phyloP scores from a whole-genome alignment of 345 rosid genomes.

The Carallia pectinifolia region DNA sequence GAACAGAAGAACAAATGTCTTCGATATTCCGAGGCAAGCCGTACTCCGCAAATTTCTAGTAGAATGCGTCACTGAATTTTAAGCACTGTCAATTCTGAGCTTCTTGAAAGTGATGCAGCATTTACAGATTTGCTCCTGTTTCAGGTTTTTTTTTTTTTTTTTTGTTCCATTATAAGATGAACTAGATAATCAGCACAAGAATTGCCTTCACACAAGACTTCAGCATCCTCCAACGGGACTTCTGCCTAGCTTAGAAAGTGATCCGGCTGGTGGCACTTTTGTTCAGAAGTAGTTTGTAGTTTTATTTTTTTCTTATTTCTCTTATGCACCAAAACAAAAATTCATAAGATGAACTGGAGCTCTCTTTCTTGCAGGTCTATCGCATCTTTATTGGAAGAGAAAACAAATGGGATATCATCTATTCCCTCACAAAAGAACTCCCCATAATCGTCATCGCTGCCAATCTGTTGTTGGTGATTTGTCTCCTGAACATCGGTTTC shows the following conservation, averaged over 20 bases:
- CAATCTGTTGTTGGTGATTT: not conserved
- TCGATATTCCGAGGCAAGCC: not conserved
- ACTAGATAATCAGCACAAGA: no score
- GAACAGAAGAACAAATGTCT: not conserved
- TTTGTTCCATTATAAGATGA: conserved; percentile 3
- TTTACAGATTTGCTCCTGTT: not conserved
- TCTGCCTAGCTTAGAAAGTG: no score
- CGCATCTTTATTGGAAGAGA: conserved; percentile 28
- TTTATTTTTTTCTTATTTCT: no score
- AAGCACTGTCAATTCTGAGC: not conserved
- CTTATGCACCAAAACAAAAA: no score
- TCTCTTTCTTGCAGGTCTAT: conserved; percentile 36
- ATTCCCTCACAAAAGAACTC: not conserved
- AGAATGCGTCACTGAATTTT: no score
- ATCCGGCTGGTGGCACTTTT: no score
- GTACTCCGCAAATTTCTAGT: no score
- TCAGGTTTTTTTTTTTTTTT: not conserved
- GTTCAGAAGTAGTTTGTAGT: no score
- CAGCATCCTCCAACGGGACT: no score
- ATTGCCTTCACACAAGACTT: no score
- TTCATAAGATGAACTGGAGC: conserved; percentile 31
- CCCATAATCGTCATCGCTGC: not conserved
- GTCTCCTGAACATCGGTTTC: conserved; percentile 3
- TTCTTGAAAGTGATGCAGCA: conserved; percentile 2
- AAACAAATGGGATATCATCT: conserved; percentile 24